Conservation (phyloP, 257 asterid genomes). For the Solanum chiquidenum region DNA sequence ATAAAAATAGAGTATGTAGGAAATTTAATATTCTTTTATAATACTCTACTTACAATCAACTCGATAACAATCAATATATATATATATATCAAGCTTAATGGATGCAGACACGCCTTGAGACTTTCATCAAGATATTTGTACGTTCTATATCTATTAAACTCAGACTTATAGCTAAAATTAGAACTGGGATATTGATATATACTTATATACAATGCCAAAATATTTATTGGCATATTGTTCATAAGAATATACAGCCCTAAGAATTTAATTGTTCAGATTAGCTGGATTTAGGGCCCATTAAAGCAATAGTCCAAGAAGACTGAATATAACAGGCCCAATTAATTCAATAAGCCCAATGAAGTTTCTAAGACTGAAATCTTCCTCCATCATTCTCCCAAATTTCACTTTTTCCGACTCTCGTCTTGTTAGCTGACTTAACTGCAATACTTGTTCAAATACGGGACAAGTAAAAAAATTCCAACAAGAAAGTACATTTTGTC, state of each 20-base stretch:
- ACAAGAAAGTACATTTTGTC: neutral
- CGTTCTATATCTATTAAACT: no score
- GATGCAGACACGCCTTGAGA: no score
- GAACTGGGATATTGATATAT: neutral
- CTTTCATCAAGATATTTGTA: no score
- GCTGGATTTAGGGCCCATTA: neutral
- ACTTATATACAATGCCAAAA: neutral
- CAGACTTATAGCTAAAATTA: neutral
- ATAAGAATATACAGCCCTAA: neutral
- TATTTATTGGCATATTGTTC: neutral
- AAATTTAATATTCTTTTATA: no score
- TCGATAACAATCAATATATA: no score
- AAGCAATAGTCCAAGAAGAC: neutral
- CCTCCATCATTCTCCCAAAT: neutral
- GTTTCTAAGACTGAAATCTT: neutral
- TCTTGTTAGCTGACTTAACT: neutral
- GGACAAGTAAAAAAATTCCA: neutral
- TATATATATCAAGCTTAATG: no score
- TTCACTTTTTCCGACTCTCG: neutral
- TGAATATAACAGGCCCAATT: neutral
- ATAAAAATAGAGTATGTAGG: neutral
- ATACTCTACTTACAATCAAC: no score
- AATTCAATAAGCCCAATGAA: neutral
- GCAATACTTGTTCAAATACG: neutral
- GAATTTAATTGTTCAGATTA: neutral